phyloP scores from a whole-genome alignment of 306 rosid genomes.

The Citrullus amarus region DNA sequence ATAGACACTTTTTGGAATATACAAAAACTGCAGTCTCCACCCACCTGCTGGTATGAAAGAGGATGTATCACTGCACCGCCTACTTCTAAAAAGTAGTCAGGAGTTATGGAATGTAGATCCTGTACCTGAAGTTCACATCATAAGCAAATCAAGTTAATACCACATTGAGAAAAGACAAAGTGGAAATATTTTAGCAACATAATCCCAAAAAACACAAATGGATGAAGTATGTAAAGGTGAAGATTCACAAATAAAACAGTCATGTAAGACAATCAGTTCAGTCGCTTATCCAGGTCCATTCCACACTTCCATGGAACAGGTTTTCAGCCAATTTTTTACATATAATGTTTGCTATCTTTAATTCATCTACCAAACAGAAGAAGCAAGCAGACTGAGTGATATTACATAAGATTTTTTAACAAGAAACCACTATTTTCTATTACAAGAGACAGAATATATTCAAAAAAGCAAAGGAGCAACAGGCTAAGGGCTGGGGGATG shows the following conservation, averaged over 20 bases:
- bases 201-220: background rate
- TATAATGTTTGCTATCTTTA: background rate
- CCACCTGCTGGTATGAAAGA: slow-evolving; percentile 96
- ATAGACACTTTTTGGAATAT: background rate
- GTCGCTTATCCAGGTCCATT: background rate
- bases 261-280: background rate
- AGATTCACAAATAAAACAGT: background rate
- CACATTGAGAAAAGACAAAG: background rate
- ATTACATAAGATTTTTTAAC: too few species aligned
- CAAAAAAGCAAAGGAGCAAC: too few species aligned
- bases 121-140: slow-evolving; percentile 55
- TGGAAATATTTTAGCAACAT: background rate
- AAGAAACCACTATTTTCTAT: too few species aligned
- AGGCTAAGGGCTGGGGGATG: too few species aligned
- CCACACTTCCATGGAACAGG: background rate
- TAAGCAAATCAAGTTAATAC: background rate
- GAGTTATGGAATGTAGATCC: slow-evolving; percentile 87
- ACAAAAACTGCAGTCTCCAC: slow-evolving; percentile 16
- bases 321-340: background rate
- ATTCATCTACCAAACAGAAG: background rate
- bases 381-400: background rate
- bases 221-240: background rate
- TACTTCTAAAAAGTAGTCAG: slow-evolving; percentile 77
- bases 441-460: too few species aligned
- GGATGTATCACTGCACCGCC: slow-evolving; percentile 96